Evolutionary conservation across 768 basidiomycete species (phyloP), one percentile per base, ranked within the genome.

Genomic region (Neoboletus brunneissimus): DNA sequence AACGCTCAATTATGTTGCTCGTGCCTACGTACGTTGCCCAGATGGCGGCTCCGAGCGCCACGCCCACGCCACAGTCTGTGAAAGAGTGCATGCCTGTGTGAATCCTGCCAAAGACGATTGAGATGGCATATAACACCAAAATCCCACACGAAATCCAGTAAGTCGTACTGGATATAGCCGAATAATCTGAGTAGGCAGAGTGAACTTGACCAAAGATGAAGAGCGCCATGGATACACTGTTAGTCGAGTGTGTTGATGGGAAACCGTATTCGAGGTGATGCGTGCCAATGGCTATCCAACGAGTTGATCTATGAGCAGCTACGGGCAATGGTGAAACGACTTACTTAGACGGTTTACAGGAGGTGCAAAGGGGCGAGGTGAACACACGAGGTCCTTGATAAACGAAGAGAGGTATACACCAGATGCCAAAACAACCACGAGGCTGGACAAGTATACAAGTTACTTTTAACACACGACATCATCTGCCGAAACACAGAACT

Each of bases 221-320:
- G 4, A 98, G 80, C 0, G 93, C 93, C 65, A 97, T 89, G 27
- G 92, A 95, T 50, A 94, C 81, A 52, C 86, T 83, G 70, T 97
- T 96, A 9, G 94, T 92, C 2, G 92, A 90, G 65, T 99, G 96
- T 0, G 95, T 97, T 0, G 94, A 96, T 0, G 94, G 95, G 67
- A 98, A 96, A 23, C 96, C 96, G 63, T 96, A 96, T 74, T 96
- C 94, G 3, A 91, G 79, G 62, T 93, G 90, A 65, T 91, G 89
- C 1, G 76, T 81, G 15, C 89, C 87, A 50, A 92, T 86, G 5
- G 86, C 89, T 91, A 61, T 37, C 34, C 13, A 32, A 57, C 37
- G 9, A 32, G 35, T 58, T 41, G 35, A n/a, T 18, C 20, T 20
- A 31, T 31, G 3, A 34, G 60, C 6, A 51, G 23, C 29, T 22